phyloP scores from a whole-genome alignment of 768 basidiomycete genomes.

The Phaeotremella skinneri region DNA sequence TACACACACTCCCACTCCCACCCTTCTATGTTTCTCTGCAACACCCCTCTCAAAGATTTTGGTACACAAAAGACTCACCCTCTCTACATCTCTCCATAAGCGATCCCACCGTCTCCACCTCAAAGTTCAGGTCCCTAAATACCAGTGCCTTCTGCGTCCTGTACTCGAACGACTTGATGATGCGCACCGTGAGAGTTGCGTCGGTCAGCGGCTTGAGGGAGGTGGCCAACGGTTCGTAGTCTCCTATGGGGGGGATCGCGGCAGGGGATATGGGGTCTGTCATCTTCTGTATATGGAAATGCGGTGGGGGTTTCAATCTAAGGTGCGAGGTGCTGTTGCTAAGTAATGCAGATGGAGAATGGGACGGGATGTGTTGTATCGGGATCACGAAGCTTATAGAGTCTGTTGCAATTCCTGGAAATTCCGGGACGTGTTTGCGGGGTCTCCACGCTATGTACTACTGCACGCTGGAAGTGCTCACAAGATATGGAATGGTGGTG shows the following conservation, averaged over 20 bases:
- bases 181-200: constrained; percentile 82
- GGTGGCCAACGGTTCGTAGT: constrained; percentile 27
- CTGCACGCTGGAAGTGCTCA: no score
- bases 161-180: constrained; percentile 93
- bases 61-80: constrained; percentile 61
- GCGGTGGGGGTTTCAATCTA: no score
- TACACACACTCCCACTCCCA: neutral
- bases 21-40: neutral
- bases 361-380: no score
- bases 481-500: neutral
- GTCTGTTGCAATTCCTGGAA: no score
- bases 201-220: constrained; percentile 55
- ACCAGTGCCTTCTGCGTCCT: constrained; percentile 86
- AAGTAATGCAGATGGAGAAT: no score
- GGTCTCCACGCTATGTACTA: no score
- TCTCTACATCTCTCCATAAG: constrained; percentile 70
- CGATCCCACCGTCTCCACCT: constrained; percentile 69
- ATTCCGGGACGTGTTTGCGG: neutral
- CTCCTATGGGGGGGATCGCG: neutral
- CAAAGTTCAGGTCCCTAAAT: constrained; percentile 75
- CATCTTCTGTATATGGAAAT: no score
- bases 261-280: no score
- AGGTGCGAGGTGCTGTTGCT: no score
- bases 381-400: no score
- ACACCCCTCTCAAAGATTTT: constrained; percentile 1